Evolutionary conservation across 495 filamentous ascomycete species (phyloP), one percentile per base, ranked within the genome.

Genomic region (Aspergillus asperescens): DNA sequence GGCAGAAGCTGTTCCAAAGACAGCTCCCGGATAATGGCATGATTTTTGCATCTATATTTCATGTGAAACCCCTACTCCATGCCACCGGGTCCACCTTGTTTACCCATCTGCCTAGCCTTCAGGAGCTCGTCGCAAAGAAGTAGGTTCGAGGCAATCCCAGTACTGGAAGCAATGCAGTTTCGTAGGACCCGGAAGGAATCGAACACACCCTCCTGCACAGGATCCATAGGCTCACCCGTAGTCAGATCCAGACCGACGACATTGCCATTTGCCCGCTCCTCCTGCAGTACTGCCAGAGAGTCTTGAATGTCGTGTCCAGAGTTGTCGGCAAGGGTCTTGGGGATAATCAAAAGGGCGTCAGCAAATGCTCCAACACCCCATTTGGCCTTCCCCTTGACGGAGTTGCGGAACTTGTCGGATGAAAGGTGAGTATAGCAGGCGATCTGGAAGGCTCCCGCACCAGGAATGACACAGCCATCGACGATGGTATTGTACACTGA

Each of bases 401-500:
- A 82, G 75, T 89, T 94, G 52, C 77, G 71, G 72, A 96, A 92
- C 16, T 70, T 76, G 56, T 94, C 88, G 57, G 88, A 86, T 52
- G 83, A 84, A 42, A 98, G 79, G 68, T 96, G 90, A n/a, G 82
- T 80, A 23, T 90, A 88, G 63, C 89, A 95, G 18, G 94, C 90
- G 46, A 98, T 83, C 68, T 98, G 94, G 81, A 95, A 98, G 22
- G 94, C 90, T 47, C 93, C 93, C 48, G 86, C 93, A 28, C 93
- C 93, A 1, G 93, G 94, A 32, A 98, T 87, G 24, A 98, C 94
- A 58, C 87, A 89, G 69, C 84, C 82, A 66, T 98, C 93, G 28
- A 96, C 90, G 66, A 98, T 97, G 79, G 94, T 95, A 74, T 97
- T 98, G 80, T 95, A 96, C 41, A 96, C 90, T 60, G 88, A 93